Evolutionary conservation across 176 grass and related monocot species (phyloP).

Genomic region (Poa annua): DNA sequence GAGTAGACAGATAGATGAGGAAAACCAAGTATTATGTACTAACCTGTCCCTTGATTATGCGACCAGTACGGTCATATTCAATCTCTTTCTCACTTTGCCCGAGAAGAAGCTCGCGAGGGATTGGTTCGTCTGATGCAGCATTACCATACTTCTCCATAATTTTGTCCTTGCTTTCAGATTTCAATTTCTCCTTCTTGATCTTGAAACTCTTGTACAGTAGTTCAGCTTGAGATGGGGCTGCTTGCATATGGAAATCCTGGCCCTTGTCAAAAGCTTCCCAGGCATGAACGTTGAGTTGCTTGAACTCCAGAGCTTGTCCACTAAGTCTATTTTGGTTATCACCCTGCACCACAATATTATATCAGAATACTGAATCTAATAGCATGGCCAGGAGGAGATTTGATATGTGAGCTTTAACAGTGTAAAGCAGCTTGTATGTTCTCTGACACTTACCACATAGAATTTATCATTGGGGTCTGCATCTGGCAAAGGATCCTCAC

Average conservation of each 20-base stretch:
- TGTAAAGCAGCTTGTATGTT: constrained; percentile 2
- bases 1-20: background rate
- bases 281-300: constrained; percentile 83
- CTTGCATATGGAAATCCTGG: constrained; percentile 97
- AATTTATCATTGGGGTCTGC: constrained; percentile 98
- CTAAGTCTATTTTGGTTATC: constrained; percentile 94
- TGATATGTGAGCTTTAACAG: background rate
- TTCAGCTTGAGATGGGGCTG: constrained; percentile 94
- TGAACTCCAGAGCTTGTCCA: constrained; percentile 95
- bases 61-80: constrained; percentile 84
- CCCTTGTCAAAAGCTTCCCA: constrained; percentile 98
- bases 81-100: constrained; percentile 96
- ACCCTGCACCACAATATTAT: constrained; percentile 57
- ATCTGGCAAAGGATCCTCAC: constrained; percentile 92
- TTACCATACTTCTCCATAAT: constrained; percentile 96
- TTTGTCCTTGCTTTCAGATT: constrained; percentile 82
- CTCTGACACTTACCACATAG: constrained; percentile 60
- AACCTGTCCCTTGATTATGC: constrained; percentile 96
- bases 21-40: background rate
- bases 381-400: background rate
- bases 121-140: constrained; percentile 79
- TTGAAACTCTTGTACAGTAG: constrained; percentile 79
- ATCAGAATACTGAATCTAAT: constrained; percentile 23
- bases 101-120: constrained; percentile 86
- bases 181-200: constrained; percentile 84